Conservation (phyloP, 1,284 basidiomycete species). For the Anthracocystis setariae region DNA sequence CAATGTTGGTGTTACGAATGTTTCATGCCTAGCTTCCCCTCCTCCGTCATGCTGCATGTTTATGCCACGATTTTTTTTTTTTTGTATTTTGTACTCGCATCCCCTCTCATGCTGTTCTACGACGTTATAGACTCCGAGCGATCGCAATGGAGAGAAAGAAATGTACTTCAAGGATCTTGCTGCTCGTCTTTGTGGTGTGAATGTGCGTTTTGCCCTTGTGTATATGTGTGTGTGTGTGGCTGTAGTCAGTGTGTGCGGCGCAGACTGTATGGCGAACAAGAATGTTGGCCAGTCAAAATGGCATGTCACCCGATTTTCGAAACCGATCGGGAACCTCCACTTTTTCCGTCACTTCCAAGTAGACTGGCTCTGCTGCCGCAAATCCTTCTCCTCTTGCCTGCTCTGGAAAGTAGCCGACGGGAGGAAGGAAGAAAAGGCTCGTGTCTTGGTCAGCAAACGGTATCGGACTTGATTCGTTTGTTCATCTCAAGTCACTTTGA, state of each 20-base stretch:
- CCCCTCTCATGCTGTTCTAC: conserved; percentile 3
- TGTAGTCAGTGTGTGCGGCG: too few relatives aligned
- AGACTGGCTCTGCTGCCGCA: neutral
- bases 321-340: conserved; percentile 2
- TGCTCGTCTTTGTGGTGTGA: too few relatives aligned
- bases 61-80: too few relatives aligned
- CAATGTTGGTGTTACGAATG: too few relatives aligned
- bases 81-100: conserved; percentile 27
- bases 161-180: neutral
- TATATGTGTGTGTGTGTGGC: too few relatives aligned
- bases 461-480: neutral
- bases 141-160: neutral
- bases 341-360: neutral
- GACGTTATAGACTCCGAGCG: neutral
- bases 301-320: neutral
- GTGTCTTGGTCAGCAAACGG: conserved; percentile 11
- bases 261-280: too few relatives aligned
- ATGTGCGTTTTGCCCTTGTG: too few relatives aligned
- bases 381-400: neutral
- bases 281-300: neutral
- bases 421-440: neutral
- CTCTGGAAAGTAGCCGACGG: neutral
- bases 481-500: neutral
- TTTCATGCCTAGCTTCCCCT: too few relatives aligned
- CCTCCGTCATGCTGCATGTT: conserved; percentile 4